phyloP scores from a whole-genome alignment of 2,329 filamentous ascomycete genomes.

The Emergomyces orientalis region DNA sequence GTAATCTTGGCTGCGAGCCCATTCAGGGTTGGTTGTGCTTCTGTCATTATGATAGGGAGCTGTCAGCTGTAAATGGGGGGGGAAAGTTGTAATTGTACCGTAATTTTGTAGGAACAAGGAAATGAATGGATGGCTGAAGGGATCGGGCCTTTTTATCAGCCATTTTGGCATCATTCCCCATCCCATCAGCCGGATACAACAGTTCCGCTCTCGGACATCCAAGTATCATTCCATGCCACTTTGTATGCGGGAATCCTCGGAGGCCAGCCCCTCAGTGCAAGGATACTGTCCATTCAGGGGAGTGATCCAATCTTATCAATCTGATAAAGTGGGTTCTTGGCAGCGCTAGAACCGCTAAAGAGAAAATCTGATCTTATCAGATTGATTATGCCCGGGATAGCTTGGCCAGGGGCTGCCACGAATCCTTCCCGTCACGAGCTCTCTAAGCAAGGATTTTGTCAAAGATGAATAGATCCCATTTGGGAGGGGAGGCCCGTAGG shows the following conservation, averaged over 20 bases:
- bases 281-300: not conserved
- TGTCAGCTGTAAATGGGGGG: not conserved
- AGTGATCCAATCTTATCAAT: not conserved
- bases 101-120: not conserved
- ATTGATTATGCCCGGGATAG: not conserved
- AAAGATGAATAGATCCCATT: not conserved
- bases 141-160: not conserved
- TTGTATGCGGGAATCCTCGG: not conserved
- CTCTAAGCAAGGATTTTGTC: not conserved
- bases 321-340: not conserved
- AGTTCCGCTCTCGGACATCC: not conserved
- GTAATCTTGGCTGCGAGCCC: conserved; percentile 12
- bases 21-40: conserved; percentile 9
- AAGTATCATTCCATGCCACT: not conserved
- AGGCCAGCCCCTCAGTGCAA: not conserved
- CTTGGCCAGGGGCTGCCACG: not conserved
- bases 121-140: not conserved
- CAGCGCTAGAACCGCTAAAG: not conserved
- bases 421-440: not conserved
- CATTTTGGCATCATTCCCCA: not conserved
- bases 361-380: not conserved
- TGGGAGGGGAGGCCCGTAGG: not conserved
- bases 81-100: not conserved
- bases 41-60: conserved; percentile 6
- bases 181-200: not conserved